Evolutionary conservation across 2,329 filamentous ascomycete species (phyloP).

Genomic region (Xylaria polymorpha): DNA sequence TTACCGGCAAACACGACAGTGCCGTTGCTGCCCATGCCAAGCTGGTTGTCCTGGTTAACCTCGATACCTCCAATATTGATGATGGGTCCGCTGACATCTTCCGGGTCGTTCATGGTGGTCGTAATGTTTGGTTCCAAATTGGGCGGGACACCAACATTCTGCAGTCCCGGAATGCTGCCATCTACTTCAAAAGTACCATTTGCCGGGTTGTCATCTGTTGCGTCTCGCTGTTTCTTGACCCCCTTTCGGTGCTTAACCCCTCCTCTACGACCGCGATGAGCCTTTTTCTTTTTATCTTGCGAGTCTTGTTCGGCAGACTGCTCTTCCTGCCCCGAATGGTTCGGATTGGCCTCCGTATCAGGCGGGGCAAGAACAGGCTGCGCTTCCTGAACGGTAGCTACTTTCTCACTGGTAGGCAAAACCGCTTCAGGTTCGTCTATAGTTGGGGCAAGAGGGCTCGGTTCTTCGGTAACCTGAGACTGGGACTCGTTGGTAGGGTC

Average conservation of each 20-base stretch:
- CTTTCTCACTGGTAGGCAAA: conserved; percentile 13
- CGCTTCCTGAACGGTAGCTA: conserved; percentile 33
- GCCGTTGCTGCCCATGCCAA: conserved; percentile 91
- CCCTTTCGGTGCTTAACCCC: conserved; percentile 75
- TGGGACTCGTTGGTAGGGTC: conserved; percentile 21
- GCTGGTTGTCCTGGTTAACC: conserved; percentile 71
- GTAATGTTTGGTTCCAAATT: conserved; percentile 72
- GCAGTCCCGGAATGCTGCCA: conserved; percentile 70
- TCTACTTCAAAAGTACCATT: conserved; percentile 51
- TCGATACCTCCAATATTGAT: conserved; percentile 73
- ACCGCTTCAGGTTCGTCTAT: background rate
- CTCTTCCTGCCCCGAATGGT: conserved; percentile 42
- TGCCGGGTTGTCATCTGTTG: conserved; percentile 63
- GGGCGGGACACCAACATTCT: conserved; percentile 65
- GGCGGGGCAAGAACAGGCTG: conserved; percentile 37
- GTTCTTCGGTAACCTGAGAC: conserved; percentile 19
- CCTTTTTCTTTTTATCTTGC: conserved; percentile 71
- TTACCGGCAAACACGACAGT: conserved; percentile 95
- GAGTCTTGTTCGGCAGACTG: conserved; percentile 46
- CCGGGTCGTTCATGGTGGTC: conserved; percentile 67
- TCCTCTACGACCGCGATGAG: conserved; percentile 76
- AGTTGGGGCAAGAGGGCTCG: background rate
- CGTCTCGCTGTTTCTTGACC: conserved; percentile 64
- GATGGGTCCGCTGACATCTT: conserved; percentile 68
- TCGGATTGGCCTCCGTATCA: conserved; percentile 36